These are phyloP conservation scores for Xylaria sp. DNA, from an alignment of 2,329 filamentous ascomycete species.

Conservation along the genomic window DNA sequence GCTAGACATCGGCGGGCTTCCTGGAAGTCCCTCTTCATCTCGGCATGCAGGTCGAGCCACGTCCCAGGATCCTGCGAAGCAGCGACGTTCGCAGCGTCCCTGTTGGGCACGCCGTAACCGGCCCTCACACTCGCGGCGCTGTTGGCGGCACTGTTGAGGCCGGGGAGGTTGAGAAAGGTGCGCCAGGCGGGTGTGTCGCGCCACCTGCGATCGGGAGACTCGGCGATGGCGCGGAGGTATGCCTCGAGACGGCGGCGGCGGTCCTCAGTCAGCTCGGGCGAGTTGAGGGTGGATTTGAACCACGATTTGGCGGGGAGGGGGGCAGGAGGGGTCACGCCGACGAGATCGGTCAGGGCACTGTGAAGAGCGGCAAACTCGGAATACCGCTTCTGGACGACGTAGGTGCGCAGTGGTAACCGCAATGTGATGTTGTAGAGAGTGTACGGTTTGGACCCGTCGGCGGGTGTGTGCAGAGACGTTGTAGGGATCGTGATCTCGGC, in stretches of 20 bases:
- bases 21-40: slow-evolving; percentile 77
- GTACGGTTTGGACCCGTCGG: slow-evolving; percentile 70
- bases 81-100: slow-evolving; percentile 51
- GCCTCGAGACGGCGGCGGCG: slow-evolving; percentile 74
- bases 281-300: slow-evolving; percentile 78
- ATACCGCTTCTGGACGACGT: slow-evolving; percentile 82
- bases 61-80: slow-evolving; percentile 69
- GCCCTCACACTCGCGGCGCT: slow-evolving; percentile 60
- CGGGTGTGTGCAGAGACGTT: slow-evolving; percentile 64
- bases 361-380: slow-evolving; percentile 80
- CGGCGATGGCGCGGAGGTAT: slow-evolving; percentile 78
- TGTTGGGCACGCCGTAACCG: slow-evolving; percentile 48
- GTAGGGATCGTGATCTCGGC: slow-evolving; percentile 74
- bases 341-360: slow-evolving; percentile 66
- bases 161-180: slow-evolving; percentile 76
- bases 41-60: slow-evolving; percentile 80
- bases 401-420: slow-evolving; percentile 78
- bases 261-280: slow-evolving; percentile 74
- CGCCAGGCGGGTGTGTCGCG: slow-evolving; percentile 78
- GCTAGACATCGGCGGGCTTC: slow-evolving; percentile 74
- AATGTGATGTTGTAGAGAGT: slow-evolving; percentile 83
- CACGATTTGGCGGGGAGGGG: slow-evolving; percentile 79
- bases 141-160: slow-evolving; percentile 57
- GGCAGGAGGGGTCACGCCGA: slow-evolving; percentile 71
- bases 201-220: slow-evolving; percentile 79